These are phyloP conservation scores for Pleurotus cornucopiae DNA, from an alignment of 768 basidiomycete species.

Conservation along the genomic window DNA sequence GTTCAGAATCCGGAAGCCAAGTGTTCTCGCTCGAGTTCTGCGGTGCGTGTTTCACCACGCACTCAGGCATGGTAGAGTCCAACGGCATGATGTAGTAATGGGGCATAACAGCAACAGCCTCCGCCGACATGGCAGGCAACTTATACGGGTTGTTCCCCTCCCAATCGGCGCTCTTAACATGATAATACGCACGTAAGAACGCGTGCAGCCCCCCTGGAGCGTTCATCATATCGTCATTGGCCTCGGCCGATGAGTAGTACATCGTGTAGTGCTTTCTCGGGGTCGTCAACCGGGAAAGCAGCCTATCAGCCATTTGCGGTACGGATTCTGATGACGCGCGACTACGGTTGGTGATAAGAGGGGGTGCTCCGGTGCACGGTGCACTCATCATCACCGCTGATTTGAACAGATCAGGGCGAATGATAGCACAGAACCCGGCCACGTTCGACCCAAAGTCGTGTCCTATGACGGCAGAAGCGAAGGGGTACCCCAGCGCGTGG, in stretches of 20 bases:
- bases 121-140: conserved; percentile 27
- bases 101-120: conserved; percentile 39
- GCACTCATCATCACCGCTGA: conserved; percentile 57
- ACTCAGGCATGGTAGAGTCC: conserved; percentile 48
- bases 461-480: conserved; percentile 48
- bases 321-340: conserved; percentile 10
- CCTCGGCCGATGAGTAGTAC: conserved; percentile 44
- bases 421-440: conserved; percentile 49
- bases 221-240: conserved; percentile 41
- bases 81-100: conserved; percentile 61
- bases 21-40: conserved; percentile 21
- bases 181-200: conserved; percentile 52
- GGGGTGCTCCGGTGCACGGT: conserved; percentile 46
- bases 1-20: conserved; percentile 50
- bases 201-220: conserved; percentile 38
- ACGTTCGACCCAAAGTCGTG: conserved; percentile 58
- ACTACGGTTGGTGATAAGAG: conserved; percentile 16
- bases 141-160: conserved; percentile 33
- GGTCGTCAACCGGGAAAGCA: conserved; percentile 36
- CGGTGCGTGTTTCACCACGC: conserved; percentile 32
- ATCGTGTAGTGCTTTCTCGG: conserved; percentile 55
- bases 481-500: conserved; percentile 42
- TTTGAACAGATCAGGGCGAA: conserved; percentile 52
- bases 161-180: conserved; percentile 59
- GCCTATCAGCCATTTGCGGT: conserved; percentile 15